Percentiles rank a stretch among this genome's conserved stretches.
These are phyloP conservation scores for Hyaloperonospora arabidopsidis DNA, from an alignment of 352 stramenopile genomes.

Conservation along the genomic window DNA sequence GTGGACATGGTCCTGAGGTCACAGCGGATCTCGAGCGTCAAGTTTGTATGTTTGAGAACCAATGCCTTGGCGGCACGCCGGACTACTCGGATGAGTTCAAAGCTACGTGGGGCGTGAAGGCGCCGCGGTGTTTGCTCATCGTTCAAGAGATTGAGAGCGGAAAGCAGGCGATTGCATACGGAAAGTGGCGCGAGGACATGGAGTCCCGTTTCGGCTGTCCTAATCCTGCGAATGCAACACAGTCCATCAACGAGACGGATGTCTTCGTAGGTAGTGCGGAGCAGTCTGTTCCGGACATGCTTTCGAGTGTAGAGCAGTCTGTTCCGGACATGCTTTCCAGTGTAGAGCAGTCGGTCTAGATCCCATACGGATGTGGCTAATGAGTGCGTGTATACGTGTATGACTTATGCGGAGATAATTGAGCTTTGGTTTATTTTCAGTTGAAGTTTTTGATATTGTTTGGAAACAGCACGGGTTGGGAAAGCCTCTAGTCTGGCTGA, in stretches of 20 bases:
- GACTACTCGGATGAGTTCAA: slow-evolving; percentile 45
- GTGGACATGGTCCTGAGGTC: slow-evolving; percentile 24
- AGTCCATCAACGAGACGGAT: slow-evolving; percentile 6
- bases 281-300: slow-evolving; percentile 9
- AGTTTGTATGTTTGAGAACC: slow-evolving; percentile 41
- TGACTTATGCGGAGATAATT: no score
- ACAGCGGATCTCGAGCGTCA: slow-evolving; percentile 48
- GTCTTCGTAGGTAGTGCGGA: slow-evolving; percentile 5
- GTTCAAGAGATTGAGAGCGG: slow-evolving; percentile 38
- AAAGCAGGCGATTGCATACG: slow-evolving; percentile 23
- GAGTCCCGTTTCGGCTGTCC: slow-evolving; percentile 40
- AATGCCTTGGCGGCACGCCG: slow-evolving; percentile 36
- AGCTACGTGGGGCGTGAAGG: slow-evolving; percentile 28
- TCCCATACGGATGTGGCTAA: no score
- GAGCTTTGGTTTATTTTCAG: no score
- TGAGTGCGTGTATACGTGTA: no score
- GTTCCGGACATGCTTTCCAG: no score
- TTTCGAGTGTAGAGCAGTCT: slow-evolving; percentile 12
- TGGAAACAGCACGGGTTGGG: no score
- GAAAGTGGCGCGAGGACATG: slow-evolving; percentile 34
- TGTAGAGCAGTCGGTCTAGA: no score
- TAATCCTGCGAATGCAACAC: slow-evolving; percentile 19
- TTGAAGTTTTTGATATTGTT: no score
- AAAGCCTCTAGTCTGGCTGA: no score
- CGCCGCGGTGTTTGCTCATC: slow-evolving; percentile 37